Conservation (phyloP, 2,329 filamentous ascomycete genomes). For the Cladosporium sphaerospermum region DNA sequence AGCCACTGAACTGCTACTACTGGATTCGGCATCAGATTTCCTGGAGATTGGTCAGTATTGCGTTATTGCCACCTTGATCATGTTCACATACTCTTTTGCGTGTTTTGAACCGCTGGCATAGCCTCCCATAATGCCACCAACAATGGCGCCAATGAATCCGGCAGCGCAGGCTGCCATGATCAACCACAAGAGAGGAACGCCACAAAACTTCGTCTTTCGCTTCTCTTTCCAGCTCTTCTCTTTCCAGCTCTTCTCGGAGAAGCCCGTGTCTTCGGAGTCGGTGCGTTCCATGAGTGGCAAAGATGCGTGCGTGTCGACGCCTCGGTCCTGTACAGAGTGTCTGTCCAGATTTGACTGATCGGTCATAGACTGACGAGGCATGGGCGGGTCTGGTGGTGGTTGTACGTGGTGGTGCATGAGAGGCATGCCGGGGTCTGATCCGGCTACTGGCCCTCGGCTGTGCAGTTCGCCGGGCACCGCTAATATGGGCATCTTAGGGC, state of each 20-base stretch:
- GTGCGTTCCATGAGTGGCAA: slow-evolving; percentile 10
- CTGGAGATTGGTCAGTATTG: not conserved
- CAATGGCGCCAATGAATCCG: slow-evolving; percentile 27
- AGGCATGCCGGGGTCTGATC: slow-evolving; percentile 28
- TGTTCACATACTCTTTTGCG: slow-evolving; percentile 19
- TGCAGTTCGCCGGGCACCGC: slow-evolving; percentile 24
- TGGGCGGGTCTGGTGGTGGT: slow-evolving; percentile 18
- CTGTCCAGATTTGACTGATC: slow-evolving; percentile 25
- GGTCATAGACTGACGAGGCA: slow-evolving; percentile 28
- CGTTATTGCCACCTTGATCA: too few relatives aligned
- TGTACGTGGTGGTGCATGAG: slow-evolving; percentile 31
- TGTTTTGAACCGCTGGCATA: slow-evolving; percentile 24
- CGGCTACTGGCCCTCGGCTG: slow-evolving; percentile 28
- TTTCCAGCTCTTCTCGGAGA: slow-evolving; percentile 28
- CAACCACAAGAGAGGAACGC: slow-evolving; percentile 32
- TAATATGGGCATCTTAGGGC: slow-evolving; percentile 46
- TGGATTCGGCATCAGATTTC: slow-evolving; percentile 5
- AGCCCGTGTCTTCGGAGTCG: not conserved
- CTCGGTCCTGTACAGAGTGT: slow-evolving; percentile 8
- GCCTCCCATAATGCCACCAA: slow-evolving; percentile 31
- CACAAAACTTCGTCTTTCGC: slow-evolving; percentile 30
- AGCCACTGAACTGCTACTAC: slow-evolving; percentile 21
- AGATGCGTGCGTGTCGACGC: slow-evolving; percentile 14
- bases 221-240: slow-evolving; percentile 35
- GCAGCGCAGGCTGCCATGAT: slow-evolving; percentile 24